phyloP scores from a whole-genome alignment of 2,329 filamentous ascomycete genomes.

The Aureobasidium sp. region DNA sequence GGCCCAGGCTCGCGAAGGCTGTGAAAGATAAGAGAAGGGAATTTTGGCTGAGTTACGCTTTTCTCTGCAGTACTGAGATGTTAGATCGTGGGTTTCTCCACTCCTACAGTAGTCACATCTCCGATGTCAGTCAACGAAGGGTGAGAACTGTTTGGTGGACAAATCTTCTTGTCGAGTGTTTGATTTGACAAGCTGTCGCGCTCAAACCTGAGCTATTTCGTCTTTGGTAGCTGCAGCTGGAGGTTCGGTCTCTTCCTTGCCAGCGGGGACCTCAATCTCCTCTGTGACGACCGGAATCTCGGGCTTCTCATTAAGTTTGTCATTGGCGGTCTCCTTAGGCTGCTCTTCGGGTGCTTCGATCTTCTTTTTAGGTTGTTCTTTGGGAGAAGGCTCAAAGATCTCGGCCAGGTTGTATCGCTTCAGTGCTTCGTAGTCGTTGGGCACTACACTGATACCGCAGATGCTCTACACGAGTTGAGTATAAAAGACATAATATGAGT shows the following conservation, averaged over 20 bases:
- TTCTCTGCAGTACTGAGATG: background rate
- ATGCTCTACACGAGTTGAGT: constrained; percentile 46
- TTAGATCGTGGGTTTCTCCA: background rate
- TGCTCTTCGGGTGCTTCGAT: constrained; percentile 13
- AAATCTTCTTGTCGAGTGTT: background rate
- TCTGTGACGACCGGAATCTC: background rate
- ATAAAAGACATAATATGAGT: background rate
- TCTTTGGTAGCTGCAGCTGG: background rate
- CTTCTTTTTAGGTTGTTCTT: constrained; percentile 19
- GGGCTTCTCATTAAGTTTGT: constrained; percentile 16
- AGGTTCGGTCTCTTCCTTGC: background rate
- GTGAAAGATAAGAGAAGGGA: background rate
- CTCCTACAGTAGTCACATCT: background rate
- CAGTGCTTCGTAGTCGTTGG: constrained; percentile 61
- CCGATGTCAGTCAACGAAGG: background rate
- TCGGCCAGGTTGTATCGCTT: constrained; percentile 74
- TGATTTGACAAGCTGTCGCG: background rate
- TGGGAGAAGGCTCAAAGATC: constrained; percentile 49
- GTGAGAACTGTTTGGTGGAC: background rate
- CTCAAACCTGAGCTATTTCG: background rate
- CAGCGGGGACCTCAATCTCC: background rate
- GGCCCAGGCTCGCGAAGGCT: background rate
- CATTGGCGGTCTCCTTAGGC: constrained; percentile 16
- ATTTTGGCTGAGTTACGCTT: background rate
- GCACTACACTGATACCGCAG: constrained; percentile 72